phyloP scores from a whole-genome alignment of 441 rosid genomes.

The Metrosideros polymorpha region DNA sequence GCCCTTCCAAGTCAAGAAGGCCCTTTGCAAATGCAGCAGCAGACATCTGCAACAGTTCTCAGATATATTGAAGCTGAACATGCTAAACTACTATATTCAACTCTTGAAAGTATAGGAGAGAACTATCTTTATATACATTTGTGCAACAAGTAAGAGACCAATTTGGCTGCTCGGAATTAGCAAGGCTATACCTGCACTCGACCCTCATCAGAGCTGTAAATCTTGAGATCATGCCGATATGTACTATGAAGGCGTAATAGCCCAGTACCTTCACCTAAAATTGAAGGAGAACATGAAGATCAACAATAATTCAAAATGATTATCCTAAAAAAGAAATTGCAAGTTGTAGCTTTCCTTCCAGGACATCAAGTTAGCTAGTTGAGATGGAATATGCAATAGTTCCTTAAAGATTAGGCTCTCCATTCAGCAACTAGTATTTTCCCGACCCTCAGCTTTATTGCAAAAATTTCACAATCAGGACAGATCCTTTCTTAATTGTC shows the following conservation, averaged over 20 bases:
- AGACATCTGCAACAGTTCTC: conserved; percentile 68
- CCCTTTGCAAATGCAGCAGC: conserved; percentile 99
- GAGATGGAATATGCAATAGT: neutral
- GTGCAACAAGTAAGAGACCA: neutral
- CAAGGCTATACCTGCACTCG: conserved; percentile 82
- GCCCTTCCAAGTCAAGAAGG: conserved; percentile 99
- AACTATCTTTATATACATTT: neutral
- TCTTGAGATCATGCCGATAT: conserved; percentile 99
- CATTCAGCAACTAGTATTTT: neutral
- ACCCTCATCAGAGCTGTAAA: conserved; percentile 99
- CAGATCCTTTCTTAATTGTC: neutral
- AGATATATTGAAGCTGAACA: neutral
- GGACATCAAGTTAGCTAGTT: neutral
- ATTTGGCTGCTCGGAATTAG: neutral
- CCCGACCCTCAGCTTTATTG: neutral
- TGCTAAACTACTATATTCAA: neutral
- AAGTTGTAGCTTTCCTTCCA: neutral
- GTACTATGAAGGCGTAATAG: conserved; percentile 99
- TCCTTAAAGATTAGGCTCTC: neutral
- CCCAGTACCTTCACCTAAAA: conserved; percentile 98
- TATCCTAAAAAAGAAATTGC: neutral
- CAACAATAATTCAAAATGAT: neutral
- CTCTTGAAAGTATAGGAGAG: neutral
- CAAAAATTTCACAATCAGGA: neutral
- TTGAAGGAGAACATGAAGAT: conserved; percentile 9